Evolutionary conservation across 2,329 filamentous ascomycete genomes (phyloP).

Genomic region (Colletotrichum sp.): DNA sequence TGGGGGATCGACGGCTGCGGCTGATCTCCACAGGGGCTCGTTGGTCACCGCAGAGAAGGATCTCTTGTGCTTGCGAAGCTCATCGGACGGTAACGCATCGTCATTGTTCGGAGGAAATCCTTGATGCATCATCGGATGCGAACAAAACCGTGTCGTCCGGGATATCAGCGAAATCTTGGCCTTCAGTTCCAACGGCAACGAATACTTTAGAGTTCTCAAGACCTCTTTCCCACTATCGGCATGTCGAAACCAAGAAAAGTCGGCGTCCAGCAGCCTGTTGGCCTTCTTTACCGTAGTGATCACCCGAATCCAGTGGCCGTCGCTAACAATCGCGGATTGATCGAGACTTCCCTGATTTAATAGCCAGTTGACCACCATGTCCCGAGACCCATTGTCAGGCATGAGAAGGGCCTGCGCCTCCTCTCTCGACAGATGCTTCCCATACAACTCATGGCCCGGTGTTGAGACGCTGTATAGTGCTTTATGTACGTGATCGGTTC

Average conservation of each 20-base stretch:
- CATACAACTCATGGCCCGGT: constrained; percentile 49
- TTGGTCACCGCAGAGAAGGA: not conserved
- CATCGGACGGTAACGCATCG: not conserved
- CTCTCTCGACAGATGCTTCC: constrained; percentile 50
- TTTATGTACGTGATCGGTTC: constrained; percentile 38
- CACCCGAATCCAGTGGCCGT: constrained; percentile 46
- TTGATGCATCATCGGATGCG: constrained; percentile 29
- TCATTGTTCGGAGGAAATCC: not conserved
- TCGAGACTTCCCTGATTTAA: constrained; percentile 36
- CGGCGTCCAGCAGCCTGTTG: constrained; percentile 50
- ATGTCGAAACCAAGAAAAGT: constrained; percentile 27
- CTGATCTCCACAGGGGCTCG: not conserved
- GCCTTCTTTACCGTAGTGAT: constrained; percentile 41
- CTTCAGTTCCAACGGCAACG: not conserved
- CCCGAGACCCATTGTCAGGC: constrained; percentile 41
- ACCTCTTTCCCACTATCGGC: constrained; percentile 40
- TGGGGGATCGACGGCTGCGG: not conserved
- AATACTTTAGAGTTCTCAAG: constrained; percentile 36
- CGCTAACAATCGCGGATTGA: constrained; percentile 36
- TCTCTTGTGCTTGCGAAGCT: not conserved
- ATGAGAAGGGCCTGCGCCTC: constrained; percentile 53
- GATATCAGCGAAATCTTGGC: constrained; percentile 48
- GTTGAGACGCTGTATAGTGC: constrained; percentile 53
- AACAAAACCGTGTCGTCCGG: constrained; percentile 42
- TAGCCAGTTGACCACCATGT: constrained; percentile 51